Conservation (phyloP, 2,329 filamentous ascomycete genomes). For the Thelonectria rubi region DNA sequence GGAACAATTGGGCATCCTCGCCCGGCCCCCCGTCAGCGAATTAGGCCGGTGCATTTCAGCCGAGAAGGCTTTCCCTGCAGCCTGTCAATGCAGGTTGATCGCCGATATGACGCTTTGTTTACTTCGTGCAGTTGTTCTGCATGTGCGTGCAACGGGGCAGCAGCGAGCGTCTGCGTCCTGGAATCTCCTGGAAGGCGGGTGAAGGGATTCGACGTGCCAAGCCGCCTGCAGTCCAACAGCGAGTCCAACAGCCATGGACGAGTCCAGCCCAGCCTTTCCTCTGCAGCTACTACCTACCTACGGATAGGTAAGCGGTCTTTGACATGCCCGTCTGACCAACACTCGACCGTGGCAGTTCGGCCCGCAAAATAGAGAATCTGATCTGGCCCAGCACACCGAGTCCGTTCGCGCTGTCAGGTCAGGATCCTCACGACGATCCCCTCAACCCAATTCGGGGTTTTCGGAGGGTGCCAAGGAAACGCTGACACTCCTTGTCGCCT, state of each 20-base stretch:
- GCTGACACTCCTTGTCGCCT: no score
- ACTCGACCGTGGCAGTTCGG: constrained; percentile 4
- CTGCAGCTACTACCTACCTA: no score
- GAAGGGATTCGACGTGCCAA: background rate
- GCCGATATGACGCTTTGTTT: constrained; percentile 1
- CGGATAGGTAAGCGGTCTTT: no score
- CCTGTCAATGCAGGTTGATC: constrained; percentile 28
- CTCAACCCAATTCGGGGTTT: no score
- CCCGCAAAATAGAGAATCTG: background rate
- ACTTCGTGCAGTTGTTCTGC: background rate
- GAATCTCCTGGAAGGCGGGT: constrained; percentile 20
- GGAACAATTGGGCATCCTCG: constrained; percentile 26
- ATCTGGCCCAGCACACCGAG: background rate
- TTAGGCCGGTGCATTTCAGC: constrained; percentile 7
- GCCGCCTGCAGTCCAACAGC: no score
- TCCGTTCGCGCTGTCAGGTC: no score
- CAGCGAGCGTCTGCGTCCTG: background rate
- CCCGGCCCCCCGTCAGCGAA: constrained; percentile 24
- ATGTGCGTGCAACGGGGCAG: background rate
- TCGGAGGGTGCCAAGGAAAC: no score
- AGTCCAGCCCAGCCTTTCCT: no score
- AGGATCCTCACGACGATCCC: no score
- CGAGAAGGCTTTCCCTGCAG: constrained; percentile 23
- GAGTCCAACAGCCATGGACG: no score
- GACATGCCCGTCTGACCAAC: no score